Evolutionary conservation across 805 yeast genomes (phyloP).

Genomic region (Cyberlindnera bimundalis): DNA sequence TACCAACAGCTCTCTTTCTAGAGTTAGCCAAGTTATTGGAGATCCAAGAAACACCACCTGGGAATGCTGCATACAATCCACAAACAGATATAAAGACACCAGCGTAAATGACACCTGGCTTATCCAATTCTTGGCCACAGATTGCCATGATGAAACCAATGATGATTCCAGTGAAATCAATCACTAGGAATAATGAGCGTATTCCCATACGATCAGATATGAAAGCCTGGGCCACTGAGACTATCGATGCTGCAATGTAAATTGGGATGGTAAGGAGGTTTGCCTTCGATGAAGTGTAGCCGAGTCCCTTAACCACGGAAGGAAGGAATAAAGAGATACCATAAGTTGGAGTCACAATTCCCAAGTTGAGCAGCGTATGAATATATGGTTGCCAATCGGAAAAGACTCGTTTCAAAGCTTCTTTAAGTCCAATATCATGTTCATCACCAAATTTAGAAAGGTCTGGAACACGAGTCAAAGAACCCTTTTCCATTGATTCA

Average conservation of each 20-base stretch:
- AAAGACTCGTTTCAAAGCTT: constrained; percentile 23
- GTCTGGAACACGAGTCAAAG: constrained; percentile 5
- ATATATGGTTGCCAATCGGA: constrained; percentile 32
- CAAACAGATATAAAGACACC: constrained; percentile 30
- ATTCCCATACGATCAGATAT: constrained; percentile 28
- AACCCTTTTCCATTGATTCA: not conserved
- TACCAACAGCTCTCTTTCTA: constrained; percentile 35
- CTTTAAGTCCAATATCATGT: constrained; percentile 15
- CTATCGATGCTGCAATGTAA: constrained; percentile 34
- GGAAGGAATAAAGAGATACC: constrained; percentile 40
- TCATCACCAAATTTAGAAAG: constrained; percentile 12
- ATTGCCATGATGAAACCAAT: constrained; percentile 34
- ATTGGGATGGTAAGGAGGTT: constrained; percentile 43
- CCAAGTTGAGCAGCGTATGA: constrained; percentile 29
- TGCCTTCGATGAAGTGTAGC: constrained; percentile 37
- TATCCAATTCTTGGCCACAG: constrained; percentile 24
- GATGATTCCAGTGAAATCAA: constrained; percentile 28
- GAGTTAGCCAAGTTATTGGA: constrained; percentile 34
- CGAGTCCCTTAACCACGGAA: constrained; percentile 37
- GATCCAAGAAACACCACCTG: constrained; percentile 33
- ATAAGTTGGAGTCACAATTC: constrained; percentile 33
- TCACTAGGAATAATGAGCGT: constrained; percentile 31
- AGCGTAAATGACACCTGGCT: constrained; percentile 31
- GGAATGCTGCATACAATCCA: constrained; percentile 32
- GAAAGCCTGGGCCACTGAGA: constrained; percentile 28